Conservation (phyloP, 2,329 filamentous ascomycete genomes). For the Phoma herbarum region DNA sequence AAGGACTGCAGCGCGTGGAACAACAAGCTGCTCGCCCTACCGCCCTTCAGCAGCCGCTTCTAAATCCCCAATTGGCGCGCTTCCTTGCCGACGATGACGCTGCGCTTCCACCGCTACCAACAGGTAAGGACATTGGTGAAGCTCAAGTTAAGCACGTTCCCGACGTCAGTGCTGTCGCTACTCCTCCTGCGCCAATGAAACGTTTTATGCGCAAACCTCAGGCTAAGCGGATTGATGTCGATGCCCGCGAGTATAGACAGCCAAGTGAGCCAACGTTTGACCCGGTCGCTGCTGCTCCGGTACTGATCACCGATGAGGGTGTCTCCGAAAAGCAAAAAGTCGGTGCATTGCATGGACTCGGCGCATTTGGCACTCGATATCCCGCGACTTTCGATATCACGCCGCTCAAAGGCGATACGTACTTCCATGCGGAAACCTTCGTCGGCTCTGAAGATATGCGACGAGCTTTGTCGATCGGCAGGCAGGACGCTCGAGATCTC, state of each 20-base stretch:
- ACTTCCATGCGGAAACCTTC: slow-evolving; percentile 65
- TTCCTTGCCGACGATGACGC: slow-evolving; percentile 46
- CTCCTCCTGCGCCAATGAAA: slow-evolving; percentile 25
- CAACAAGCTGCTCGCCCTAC: slow-evolving; percentile 33
- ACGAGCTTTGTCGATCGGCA: slow-evolving; percentile 50
- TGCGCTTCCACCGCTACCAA: slow-evolving; percentile 31
- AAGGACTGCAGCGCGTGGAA: slow-evolving; percentile 41
- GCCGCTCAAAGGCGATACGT: slow-evolving; percentile 61
- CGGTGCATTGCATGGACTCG: slow-evolving; percentile 54
- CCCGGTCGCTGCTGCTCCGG: not conserved
- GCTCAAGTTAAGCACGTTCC: not conserved
- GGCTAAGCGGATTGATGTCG: slow-evolving; percentile 59
- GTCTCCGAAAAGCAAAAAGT: not conserved
- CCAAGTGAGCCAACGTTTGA: slow-evolving; percentile 48
- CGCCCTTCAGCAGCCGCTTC: slow-evolving; percentile 19
- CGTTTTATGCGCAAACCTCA: slow-evolving; percentile 48
- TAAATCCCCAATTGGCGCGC: slow-evolving; percentile 43
- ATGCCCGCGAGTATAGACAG: slow-evolving; percentile 57
- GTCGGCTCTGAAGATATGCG: slow-evolving; percentile 65
- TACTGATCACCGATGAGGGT: not conserved
- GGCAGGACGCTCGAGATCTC: slow-evolving; percentile 48
- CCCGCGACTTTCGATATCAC: slow-evolving; percentile 62
- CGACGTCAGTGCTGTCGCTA: not conserved
- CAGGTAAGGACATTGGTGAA: slow-evolving; percentile 30
- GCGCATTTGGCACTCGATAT: slow-evolving; percentile 60